phyloP scores from a whole-genome alignment of 1,284 basidiomycete genomes.

The Lentinus polychrous region DNA sequence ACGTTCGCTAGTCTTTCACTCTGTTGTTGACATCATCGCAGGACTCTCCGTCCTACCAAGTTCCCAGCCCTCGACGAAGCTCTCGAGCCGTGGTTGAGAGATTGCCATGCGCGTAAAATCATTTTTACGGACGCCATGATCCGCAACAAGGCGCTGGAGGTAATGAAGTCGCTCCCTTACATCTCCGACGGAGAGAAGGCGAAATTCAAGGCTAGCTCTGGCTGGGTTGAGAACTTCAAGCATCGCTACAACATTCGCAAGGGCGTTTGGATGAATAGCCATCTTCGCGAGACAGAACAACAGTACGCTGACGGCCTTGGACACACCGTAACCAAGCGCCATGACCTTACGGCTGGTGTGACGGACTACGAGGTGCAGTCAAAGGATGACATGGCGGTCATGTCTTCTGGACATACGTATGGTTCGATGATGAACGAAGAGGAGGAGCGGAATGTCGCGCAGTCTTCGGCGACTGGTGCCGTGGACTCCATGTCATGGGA shows the following conservation, averaged over 20 bases:
- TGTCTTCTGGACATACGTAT: too few relatives aligned
- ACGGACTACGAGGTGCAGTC: too few relatives aligned
- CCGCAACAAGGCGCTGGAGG: constrained; percentile 62
- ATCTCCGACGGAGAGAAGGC: constrained; percentile 38
- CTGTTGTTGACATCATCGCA: background rate
- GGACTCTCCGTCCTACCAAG: constrained; percentile 52
- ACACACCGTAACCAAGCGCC: too few relatives aligned
- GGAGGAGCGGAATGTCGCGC: too few relatives aligned
- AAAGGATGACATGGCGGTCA: too few relatives aligned
- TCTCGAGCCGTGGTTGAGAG: constrained; percentile 55
- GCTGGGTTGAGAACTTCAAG: constrained; percentile 92
- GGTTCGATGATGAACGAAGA: too few relatives aligned
- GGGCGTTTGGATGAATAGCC: constrained; percentile 48
- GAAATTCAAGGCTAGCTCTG: constrained; percentile 84
- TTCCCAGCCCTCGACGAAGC: constrained; percentile 72
- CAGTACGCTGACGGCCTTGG: too few relatives aligned
- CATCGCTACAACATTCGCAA: constrained; percentile 67
- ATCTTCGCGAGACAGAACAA: constrained; percentile 12
- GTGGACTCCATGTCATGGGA: too few relatives aligned
- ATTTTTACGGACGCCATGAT: constrained; percentile 68
- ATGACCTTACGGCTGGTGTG: too few relatives aligned
- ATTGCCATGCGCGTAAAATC: constrained; percentile 41
- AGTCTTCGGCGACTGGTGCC: too few relatives aligned
- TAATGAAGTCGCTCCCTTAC: constrained; percentile 52
- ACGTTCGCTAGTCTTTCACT: too few relatives aligned